Evolutionary conservation across 2,329 filamentous ascomycete genomes (phyloP).

Genomic region (Dryadomyces quercivorus): DNA sequence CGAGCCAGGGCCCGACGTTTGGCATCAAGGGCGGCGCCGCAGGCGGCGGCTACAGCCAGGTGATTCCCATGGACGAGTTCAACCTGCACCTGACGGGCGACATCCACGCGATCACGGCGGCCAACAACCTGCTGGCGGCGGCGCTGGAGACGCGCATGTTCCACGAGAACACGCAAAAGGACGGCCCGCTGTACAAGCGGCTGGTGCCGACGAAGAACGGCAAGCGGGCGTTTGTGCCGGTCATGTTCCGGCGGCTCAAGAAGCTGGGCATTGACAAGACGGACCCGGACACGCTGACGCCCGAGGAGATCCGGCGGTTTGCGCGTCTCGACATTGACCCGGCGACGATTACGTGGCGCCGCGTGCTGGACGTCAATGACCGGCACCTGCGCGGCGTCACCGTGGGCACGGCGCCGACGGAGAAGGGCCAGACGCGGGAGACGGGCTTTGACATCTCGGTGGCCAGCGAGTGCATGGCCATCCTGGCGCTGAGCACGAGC

Average conservation of each 20-base stretch:
- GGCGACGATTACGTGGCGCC: slow-evolving; percentile 92
- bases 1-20: slow-evolving; percentile 94
- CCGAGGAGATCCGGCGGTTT: slow-evolving; percentile 78
- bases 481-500: slow-evolving; percentile 83
- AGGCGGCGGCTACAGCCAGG: slow-evolving; percentile 95
- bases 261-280: slow-evolving; percentile 96
- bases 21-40: slow-evolving; percentile 98
- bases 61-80: slow-evolving; percentile 99
- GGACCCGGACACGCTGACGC: slow-evolving; percentile 77
- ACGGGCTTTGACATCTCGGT: slow-evolving; percentile 98
- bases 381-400: slow-evolving; percentile 83
- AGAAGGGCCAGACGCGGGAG: slow-evolving; percentile 77
- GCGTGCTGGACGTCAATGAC: slow-evolving; percentile 95
- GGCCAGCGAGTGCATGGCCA: slow-evolving; percentile 96
- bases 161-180: slow-evolving; percentile 92
- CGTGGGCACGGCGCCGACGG: slow-evolving; percentile 75
- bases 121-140: slow-evolving; percentile 92
- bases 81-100: slow-evolving; percentile 96
- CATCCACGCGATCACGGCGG: slow-evolving; percentile 92
- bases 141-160: slow-evolving; percentile 98
- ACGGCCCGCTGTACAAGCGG: slow-evolving; percentile 74
- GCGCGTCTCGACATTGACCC: slow-evolving; percentile 95
- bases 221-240: slow-evolving; percentile 70
- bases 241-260: slow-evolving; percentile 88
- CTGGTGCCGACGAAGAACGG: slow-evolving; percentile 86